Percentiles rank a stretch among this genome's conserved stretches.
phyloP scores from a whole-genome alignment of 164 flowering plant genomes.

The Nelumbo lutea region DNA sequence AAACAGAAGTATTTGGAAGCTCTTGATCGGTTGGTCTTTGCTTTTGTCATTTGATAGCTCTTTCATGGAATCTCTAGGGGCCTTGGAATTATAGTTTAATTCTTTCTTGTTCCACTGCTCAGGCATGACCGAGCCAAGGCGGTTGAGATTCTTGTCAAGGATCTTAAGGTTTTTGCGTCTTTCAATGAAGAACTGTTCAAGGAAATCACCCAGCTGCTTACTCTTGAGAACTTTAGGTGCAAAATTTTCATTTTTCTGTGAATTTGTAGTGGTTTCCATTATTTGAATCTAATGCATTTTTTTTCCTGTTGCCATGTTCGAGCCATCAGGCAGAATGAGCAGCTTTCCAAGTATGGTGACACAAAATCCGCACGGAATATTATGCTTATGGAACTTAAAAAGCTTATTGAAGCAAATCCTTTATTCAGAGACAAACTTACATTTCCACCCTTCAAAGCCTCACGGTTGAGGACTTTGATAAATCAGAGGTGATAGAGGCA shows the following conservation, averaged over 20 bases:
- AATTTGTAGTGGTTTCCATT: not conserved
- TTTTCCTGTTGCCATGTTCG: not conserved
- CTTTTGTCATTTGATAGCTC: not conserved
- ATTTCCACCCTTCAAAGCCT: constrained; percentile 51
- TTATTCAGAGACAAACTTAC: constrained; percentile 61
- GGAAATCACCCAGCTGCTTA: constrained; percentile 59
- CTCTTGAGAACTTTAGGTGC: constrained; percentile 66
- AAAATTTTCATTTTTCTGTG: not conserved
- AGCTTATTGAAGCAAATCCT: constrained; percentile 69
- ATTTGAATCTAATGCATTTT: not conserved
- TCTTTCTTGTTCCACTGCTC: not conserved
- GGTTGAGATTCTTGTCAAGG: constrained; percentile 64
- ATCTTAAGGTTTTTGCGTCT: constrained; percentile 59
- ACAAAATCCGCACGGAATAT: constrained; percentile 62
- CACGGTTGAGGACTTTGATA: constrained; percentile 52
- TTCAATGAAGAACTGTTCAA: constrained; percentile 74
- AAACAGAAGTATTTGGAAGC: constrained; percentile 74
- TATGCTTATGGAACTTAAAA: constrained; percentile 66
- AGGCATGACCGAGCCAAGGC: constrained; percentile 64
- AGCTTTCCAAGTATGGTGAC: constrained; percentile 72
- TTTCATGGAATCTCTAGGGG: not conserved
- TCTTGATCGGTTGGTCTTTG: constrained; percentile 39
- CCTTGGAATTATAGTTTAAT: too few species aligned
- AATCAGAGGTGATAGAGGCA: constrained; percentile 46
- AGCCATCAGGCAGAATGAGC: constrained; percentile 56